These are phyloP conservation scores for Domatiomyces globalis DNA, from an alignment of 2,329 filamentous ascomycete species.

Conservation along the genomic window DNA sequence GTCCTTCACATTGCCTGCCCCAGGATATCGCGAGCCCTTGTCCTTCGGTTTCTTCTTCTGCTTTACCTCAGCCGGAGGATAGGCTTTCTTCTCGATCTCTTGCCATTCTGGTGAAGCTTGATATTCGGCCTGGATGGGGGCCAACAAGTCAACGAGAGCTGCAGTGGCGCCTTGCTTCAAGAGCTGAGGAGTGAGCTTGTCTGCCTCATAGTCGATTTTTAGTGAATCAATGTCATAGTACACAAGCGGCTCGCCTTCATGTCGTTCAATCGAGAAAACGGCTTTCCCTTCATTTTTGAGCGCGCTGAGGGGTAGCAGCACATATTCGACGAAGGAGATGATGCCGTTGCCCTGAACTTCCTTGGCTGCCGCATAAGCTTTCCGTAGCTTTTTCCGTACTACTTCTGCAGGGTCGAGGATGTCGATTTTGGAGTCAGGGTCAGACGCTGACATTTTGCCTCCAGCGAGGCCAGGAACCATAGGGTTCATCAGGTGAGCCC, in stretches of 20 bases:
- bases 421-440: slow-evolving; percentile 76
- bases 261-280: slow-evolving; percentile 52
- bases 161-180: slow-evolving; percentile 72
- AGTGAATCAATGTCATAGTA: slow-evolving; percentile 65
- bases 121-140: slow-evolving; percentile 63
- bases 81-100: slow-evolving; percentile 60
- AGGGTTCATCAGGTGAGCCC: slow-evolving; percentile 64
- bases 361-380: slow-evolving; percentile 64
- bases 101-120: slow-evolving; percentile 65
- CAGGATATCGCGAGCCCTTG: slow-evolving; percentile 53
- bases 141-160: slow-evolving; percentile 50
- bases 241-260: slow-evolving; percentile 54
- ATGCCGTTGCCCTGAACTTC: slow-evolving; percentile 75
- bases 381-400: slow-evolving; percentile 71
- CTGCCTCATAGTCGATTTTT: slow-evolving; percentile 64
- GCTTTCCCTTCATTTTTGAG: slow-evolving; percentile 38
- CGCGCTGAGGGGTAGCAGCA: slow-evolving; percentile 64
- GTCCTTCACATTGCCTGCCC: slow-evolving; percentile 19
- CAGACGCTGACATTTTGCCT: slow-evolving; percentile 51
- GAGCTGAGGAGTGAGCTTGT: slow-evolving; percentile 73
- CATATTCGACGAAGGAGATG: slow-evolving; percentile 71
- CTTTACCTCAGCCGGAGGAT: slow-evolving; percentile 53
- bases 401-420: slow-evolving; percentile 65
- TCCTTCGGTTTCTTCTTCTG: slow-evolving; percentile 58
- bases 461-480: slow-evolving; percentile 79